Percentiles rank a stretch among this genome's conserved stretches.
These are phyloP conservation scores for Neostapfia colusana DNA, from an alignment of 176 grass and related monocot genomes.

Conservation along the genomic window DNA sequence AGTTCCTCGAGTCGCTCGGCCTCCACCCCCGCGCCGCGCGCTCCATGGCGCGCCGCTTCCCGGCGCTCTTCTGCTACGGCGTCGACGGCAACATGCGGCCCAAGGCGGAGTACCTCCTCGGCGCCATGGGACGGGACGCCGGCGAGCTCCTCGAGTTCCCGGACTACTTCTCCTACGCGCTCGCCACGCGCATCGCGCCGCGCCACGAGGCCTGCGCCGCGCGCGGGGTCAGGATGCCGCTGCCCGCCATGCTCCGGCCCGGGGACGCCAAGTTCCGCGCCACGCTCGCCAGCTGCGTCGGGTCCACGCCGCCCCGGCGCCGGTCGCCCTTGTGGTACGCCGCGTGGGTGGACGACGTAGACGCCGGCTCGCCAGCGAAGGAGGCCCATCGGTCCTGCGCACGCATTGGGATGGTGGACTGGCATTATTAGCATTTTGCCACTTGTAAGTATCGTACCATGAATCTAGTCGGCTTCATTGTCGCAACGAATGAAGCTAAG, in stretches of 20 bases:
- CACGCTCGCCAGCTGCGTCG: slow-evolving; percentile 50
- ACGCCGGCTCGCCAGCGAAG: neutral
- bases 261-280: slow-evolving; percentile 58
- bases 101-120: slow-evolving; percentile 65
- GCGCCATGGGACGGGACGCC: slow-evolving; percentile 54
- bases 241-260: slow-evolving; percentile 72
- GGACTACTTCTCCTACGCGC: slow-evolving; percentile 80
- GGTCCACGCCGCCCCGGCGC: slow-evolving; percentile 55
- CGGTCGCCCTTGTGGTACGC: slow-evolving; percentile 69
- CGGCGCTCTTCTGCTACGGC: slow-evolving; percentile 73
- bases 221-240: slow-evolving; percentile 56
- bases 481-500: neutral
- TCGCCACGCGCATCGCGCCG: slow-evolving; percentile 58
- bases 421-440: slow-evolving; percentile 10
- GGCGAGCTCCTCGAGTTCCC: slow-evolving; percentile 78
- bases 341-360: slow-evolving; percentile 41
- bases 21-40: slow-evolving; percentile 51
- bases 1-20: slow-evolving; percentile 73
- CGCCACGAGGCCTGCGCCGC: slow-evolving; percentile 59
- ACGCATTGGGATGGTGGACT: neutral
- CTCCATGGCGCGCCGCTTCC: slow-evolving; percentile 80
- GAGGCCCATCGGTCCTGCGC: neutral
- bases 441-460: slow-evolving; percentile 31
- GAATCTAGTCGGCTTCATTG: slow-evolving; percentile 3
- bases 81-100: slow-evolving; percentile 76